Conservation (phyloP, 1,139 yeast genomes). For the Blastobotrys apis region DNA sequence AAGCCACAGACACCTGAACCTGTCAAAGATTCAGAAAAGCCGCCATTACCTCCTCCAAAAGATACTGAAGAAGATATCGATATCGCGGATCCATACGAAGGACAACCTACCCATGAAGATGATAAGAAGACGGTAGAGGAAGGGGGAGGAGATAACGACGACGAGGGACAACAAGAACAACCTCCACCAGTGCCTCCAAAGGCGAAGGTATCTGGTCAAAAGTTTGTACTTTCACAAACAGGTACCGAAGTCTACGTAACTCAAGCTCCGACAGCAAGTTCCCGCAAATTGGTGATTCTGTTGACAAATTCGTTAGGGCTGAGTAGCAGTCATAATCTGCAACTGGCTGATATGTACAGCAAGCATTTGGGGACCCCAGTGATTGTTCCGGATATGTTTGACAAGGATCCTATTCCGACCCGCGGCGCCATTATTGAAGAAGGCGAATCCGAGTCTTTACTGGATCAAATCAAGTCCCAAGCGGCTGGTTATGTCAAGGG, state of each 20-base stretch:
- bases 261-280: conserved; percentile 14
- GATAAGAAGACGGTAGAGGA: background rate
- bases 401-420: conserved; percentile 33
- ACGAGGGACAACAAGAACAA: background rate
- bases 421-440: conserved; percentile 25
- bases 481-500: conserved; percentile 36
- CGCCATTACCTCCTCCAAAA: background rate
- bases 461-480: conserved; percentile 32
- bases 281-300: conserved; percentile 25
- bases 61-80: background rate
- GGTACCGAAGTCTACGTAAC: conserved; percentile 29
- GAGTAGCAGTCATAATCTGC: conserved; percentile 29
- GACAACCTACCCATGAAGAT: background rate
- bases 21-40: background rate
- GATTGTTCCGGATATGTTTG: conserved; percentile 34
- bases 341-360: conserved; percentile 32
- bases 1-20: background rate
- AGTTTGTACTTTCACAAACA: conserved; percentile 26
- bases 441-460: conserved; percentile 22
- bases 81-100: conserved; percentile 4
- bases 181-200: conserved; percentile 17
- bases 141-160: too few relatives aligned
- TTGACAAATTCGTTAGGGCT: conserved; percentile 36
- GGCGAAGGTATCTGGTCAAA: conserved; percentile 23
- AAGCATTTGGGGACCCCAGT: conserved; percentile 29